Evolutionary conservation across 2,329 filamentous ascomycete species (phyloP).

Genomic region (Massarina eburnea): DNA sequence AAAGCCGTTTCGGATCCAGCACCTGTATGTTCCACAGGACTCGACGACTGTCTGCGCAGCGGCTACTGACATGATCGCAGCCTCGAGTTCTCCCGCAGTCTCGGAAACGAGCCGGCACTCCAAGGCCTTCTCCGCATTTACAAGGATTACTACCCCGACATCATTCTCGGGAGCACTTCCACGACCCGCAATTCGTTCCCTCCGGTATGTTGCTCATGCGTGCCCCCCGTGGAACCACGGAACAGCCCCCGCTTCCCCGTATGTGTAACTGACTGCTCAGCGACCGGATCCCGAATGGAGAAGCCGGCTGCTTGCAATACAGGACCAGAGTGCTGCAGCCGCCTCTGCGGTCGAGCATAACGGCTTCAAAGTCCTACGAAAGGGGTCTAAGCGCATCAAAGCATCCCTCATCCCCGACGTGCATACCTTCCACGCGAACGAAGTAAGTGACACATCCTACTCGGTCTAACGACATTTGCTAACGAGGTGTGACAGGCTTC

Average conservation of each 20-base stretch:
- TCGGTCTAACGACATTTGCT: slow-evolving; percentile 7
- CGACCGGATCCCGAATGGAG: slow-evolving; percentile 79
- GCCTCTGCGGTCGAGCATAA: slow-evolving; percentile 47
- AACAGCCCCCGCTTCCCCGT: not conserved
- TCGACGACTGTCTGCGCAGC: not conserved
- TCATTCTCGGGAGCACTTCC: slow-evolving; percentile 72
- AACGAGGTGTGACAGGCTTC: slow-evolving; percentile 30
- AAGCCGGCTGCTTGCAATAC: slow-evolving; percentile 66
- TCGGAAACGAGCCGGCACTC: slow-evolving; percentile 69
- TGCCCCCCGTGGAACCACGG: not conserved
- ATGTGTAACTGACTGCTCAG: slow-evolving; percentile 29
- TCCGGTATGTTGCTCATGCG: slow-evolving; percentile 31
- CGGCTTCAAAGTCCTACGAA: slow-evolving; percentile 65
- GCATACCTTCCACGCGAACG: slow-evolving; percentile 72
- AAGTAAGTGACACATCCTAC: slow-evolving; percentile 44
- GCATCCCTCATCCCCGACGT: slow-evolving; percentile 62
- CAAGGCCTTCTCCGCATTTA: slow-evolving; percentile 77
- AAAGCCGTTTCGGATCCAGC: slow-evolving; percentile 78
- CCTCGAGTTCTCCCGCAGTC: slow-evolving; percentile 52
- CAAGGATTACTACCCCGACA: slow-evolving; percentile 89
- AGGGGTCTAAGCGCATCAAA: slow-evolving; percentile 53
- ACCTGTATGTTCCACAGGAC: slow-evolving; percentile 48
- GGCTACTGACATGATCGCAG: slow-evolving; percentile 30
- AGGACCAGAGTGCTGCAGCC: slow-evolving; percentile 55
- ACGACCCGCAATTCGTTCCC: slow-evolving; percentile 42